These are phyloP conservation scores for Beauveria rudraprayagi DNA, from an alignment of 2,329 filamentous ascomycete species.

Conservation along the genomic window DNA sequence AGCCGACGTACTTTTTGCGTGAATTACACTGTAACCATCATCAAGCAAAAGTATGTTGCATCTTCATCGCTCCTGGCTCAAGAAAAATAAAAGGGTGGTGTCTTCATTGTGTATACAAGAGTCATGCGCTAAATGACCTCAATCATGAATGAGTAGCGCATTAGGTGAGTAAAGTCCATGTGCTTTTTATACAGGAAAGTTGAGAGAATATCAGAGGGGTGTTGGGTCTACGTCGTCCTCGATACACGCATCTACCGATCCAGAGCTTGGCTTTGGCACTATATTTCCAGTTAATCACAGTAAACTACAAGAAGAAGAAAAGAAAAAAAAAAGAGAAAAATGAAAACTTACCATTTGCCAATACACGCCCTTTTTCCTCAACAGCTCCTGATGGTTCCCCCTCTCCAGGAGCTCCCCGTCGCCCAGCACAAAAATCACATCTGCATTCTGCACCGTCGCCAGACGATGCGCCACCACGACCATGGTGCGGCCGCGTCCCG, in stretches of 20 bases:
- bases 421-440: constrained; percentile 73
- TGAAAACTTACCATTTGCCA: constrained; percentile 46
- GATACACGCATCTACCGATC: constrained; percentile 31
- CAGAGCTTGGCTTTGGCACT: constrained; percentile 53
- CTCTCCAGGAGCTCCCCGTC: constrained; percentile 49
- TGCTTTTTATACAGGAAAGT: background rate
- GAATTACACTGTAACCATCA: too few species aligned
- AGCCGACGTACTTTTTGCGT: too few species aligned
- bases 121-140: background rate
- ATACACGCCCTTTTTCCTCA: constrained; percentile 45
- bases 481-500: constrained; percentile 53
- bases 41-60: background rate
- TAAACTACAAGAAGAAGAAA: too few species aligned
- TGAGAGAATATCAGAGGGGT: background rate
- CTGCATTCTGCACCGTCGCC: constrained; percentile 69
- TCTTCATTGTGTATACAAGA: background rate
- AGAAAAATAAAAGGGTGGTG: too few species aligned
- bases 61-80: background rate
- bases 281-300: constrained; percentile 18
- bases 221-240: background rate
- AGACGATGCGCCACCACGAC: constrained; percentile 72
- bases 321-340: constrained; percentile 9
- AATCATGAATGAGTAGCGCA: too few species aligned
- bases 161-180: background rate
- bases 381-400: constrained; percentile 43